These are phyloP conservation scores for Alloteropsis semialata DNA, from an alignment of 176 grass and related monocot genomes.

Conservation along the genomic window DNA sequence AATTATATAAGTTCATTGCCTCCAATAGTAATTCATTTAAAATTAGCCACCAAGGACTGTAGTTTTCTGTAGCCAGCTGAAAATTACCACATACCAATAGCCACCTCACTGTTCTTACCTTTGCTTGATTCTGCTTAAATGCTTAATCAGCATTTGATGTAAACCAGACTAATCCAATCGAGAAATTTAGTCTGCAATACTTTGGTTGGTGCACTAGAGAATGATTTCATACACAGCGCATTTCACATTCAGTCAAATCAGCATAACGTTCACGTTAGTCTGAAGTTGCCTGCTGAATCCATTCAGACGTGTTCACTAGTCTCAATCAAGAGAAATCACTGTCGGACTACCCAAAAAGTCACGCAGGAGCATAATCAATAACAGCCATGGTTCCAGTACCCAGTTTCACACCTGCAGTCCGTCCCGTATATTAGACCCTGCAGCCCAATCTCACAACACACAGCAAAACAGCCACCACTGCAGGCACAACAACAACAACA, in stretches of 20 bases:
- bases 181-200: neutral
- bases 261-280: neutral
- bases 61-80: too few relatives aligned
- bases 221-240: neutral
- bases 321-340: neutral
- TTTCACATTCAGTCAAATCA: neutral
- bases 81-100: too few relatives aligned
- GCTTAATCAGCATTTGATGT: too few relatives aligned
- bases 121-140: too few relatives aligned
- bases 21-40: too few relatives aligned
- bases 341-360: neutral
- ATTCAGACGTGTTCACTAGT: neutral
- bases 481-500: neutral
- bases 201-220: neutral
- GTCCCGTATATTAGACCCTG: neutral
- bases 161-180: too few relatives aligned
- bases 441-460: neutral
- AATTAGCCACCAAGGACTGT: too few relatives aligned
- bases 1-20: too few relatives aligned
- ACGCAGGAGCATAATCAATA: neutral
- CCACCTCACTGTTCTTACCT: too few relatives aligned
- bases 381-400: neutral
- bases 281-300: neutral
- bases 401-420: neutral
- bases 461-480: neutral